Evolutionary conservation across 257 asterid species (phyloP), one percentile per base, ranked within the genome.

Genomic region (Paraleonurus japonicus): DNA sequence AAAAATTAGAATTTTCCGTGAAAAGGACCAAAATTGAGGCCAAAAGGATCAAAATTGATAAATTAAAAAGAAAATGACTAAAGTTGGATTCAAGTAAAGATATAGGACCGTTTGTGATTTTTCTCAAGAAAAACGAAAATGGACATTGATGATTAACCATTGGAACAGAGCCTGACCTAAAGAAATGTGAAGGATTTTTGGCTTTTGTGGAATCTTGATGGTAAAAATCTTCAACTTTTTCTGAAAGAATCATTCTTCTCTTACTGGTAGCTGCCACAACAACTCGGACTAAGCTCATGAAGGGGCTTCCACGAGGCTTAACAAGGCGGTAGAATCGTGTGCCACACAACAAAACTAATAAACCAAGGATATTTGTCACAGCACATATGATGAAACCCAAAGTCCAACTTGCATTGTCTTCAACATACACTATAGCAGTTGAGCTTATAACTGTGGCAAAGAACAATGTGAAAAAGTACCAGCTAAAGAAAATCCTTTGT

Each of bases 391-490:
- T 55, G 51, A 82, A 87, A 0, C 96, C 96, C 79, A 64, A 50
- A 8, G 80, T 80, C 96, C 96, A 89, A 15, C 90, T 79, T 2
- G 83, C 72, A 1, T 79, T 87, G 67, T 87, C 96, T 55, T 87
- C 76, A 0, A 89, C 78, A 10, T 80, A 89, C 2, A 89, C 88
- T 26, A 89, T 80, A 60, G 79, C 86, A 0, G 93, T 89, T 41
- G 88, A 75, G 77, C 87, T 78, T 5, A 89, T 37, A 12, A 82
- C 57, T 2, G 86, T 69, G 61, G 91, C 80, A 0, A 81, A 67
- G 73, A 87, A 83, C 88, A 85, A 81, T 3, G 89, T 78, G 65
- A 87, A 79, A 0, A 86, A 73, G 75, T 78, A 89, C 94, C 93
- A 89, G 60, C 84, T 85, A 75, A 89, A 83, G 87, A 74, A 89